Base-by-base conservation (phyloP, 768 basidiomycete genomes). In the Coprinopsis cinerea region DNA sequence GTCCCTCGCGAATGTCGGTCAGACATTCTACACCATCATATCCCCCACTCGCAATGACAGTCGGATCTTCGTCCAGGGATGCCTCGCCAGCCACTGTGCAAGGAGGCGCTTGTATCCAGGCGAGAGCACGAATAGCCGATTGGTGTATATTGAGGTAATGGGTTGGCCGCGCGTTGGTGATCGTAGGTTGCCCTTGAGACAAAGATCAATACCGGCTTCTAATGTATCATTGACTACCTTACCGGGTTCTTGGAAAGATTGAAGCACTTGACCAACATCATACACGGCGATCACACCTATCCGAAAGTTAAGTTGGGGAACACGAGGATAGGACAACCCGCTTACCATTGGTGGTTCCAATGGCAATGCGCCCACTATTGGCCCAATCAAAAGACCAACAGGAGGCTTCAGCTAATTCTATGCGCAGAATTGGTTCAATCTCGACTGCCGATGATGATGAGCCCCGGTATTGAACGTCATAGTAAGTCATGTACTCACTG, bases 371-470 rank as follows among this genome's bases (percentile, higher is more conserved):
- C 50, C 87, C 83, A 54, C 90, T 89, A 54, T 90, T 92, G 0
- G 83, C 88, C 93, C 93, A 97, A 56, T 96, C 92, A 47, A 96
- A 72, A 14, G 80, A 76, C 77, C 80, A 86, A 60, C 84, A 86
- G n/a, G 74, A 70, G 0, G 88, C 77, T 36, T 91, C 88, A 47
- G 85, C 82, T 1, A 91, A 66, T 56, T 88, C 81, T 1, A 97
- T 78, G 9, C 81, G 77, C 4, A 94, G 44, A 2, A 87, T 59
- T 0, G 93, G 90, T 41, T 83, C 70, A 11, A 85, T 47, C 47
- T 70, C 73, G 9, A 88, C 85, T 88, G 47, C n/a, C n/a, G n/a
- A n/a, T n/a, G n/a, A n/a, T n/a, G n/a, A n/a, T n/a, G n/a, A n/a
- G n/a, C n/a, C n/a, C n/a, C n/a, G n/a, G n/a, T n/a, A n/a, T n/a